These are phyloP conservation scores for Aspergillus mulundensis DNA, from an alignment of 495 filamentous ascomycete genomes.

Conservation along the genomic window DNA sequence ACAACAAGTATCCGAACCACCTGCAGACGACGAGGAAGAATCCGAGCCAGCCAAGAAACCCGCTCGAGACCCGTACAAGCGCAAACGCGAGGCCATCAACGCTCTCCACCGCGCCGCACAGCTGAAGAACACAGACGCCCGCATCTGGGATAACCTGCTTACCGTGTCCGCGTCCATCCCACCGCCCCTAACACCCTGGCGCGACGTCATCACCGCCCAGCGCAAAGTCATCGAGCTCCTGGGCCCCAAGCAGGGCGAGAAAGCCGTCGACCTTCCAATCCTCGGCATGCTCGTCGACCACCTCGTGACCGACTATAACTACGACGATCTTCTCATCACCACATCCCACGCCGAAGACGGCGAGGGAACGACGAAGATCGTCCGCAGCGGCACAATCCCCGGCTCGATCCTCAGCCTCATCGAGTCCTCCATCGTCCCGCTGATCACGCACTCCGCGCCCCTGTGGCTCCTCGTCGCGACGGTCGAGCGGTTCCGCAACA, in stretches of 20 bases:
- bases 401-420: slow-evolving; percentile 66
- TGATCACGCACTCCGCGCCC: slow-evolving; percentile 73
- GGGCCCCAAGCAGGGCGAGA: slow-evolving; percentile 63
- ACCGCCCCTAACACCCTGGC: slow-evolving; percentile 66
- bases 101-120: slow-evolving; percentile 81
- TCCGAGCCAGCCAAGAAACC: slow-evolving; percentile 1
- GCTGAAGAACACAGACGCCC: slow-evolving; percentile 75
- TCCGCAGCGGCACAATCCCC: slow-evolving; percentile 42
- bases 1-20: slow-evolving; percentile 9
- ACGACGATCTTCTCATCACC: slow-evolving; percentile 36
- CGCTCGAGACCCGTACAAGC: slow-evolving; percentile 48
- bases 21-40: slow-evolving; percentile 21
- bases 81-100: slow-evolving; percentile 67
- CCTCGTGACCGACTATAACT: slow-evolving; percentile 50
- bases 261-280: slow-evolving; percentile 69
- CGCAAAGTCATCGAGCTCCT: slow-evolving; percentile 71
- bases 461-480: slow-evolving; percentile 72
- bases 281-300: slow-evolving; percentile 68
- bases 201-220: slow-evolving; percentile 69
- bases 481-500: slow-evolving; percentile 64
- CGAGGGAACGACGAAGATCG: slow-evolving; percentile 12
- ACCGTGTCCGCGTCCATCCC: slow-evolving; percentile 73
- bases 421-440: slow-evolving; percentile 64
- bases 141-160: slow-evolving; percentile 95
- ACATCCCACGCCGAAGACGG: slow-evolving; percentile 14